phyloP scores from a whole-genome alignment of 306 rosid species.

The Acacia acuminata region DNA sequence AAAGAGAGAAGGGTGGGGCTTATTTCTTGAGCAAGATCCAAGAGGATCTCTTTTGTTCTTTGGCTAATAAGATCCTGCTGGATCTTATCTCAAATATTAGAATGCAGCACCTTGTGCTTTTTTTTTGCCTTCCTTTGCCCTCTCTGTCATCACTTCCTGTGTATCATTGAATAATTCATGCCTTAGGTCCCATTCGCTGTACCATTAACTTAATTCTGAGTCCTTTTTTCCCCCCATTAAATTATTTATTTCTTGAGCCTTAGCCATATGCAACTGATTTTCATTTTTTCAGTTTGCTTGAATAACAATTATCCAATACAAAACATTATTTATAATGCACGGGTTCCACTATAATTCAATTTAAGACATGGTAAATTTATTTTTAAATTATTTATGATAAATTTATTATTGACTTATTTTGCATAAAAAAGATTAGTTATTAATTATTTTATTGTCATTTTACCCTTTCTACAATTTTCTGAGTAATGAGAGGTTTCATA shows the following conservation, averaged over 20 bases:
- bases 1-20: not conserved
- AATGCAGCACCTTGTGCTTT: not conserved
- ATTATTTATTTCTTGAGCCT: not conserved
- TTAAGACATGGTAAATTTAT: too few species aligned
- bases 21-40: not conserved
- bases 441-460: too few species aligned
- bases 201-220: not conserved
- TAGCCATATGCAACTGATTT: not conserved
- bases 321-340: not conserved
- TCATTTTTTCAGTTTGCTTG: not conserved
- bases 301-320: not conserved
- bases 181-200: not conserved
- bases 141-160: not conserved
- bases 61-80: not conserved
- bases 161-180: not conserved
- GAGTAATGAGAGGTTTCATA: too few species aligned
- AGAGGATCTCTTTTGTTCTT: not conserved
- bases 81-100: not conserved
- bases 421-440: too few species aligned
- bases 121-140: not conserved
- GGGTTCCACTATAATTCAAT: not conserved
- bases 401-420: too few species aligned
- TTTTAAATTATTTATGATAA: too few species aligned
- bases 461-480: too few species aligned
- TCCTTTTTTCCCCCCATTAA: not conserved